Base-by-base conservation (phyloP, 164 flowering plant species). In the Macadamia tetraphylla region DNA sequence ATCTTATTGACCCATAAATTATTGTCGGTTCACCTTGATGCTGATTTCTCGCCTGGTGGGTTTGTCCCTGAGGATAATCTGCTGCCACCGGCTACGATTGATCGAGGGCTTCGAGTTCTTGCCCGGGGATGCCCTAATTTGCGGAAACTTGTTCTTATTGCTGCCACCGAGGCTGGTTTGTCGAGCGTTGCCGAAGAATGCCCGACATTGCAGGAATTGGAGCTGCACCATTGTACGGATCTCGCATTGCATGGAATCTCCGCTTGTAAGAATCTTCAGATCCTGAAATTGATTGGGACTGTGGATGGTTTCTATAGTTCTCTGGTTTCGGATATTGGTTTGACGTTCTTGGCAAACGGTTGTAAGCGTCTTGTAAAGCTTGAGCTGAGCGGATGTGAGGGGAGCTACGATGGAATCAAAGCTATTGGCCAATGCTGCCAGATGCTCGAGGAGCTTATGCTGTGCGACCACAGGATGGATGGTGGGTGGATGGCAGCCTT, bases 391-490 rank as follows among this genome's bases (percentile, higher is more conserved):
- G 94, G 98, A 23, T 95, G 98, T 70, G 92, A 88, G 73, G 99
- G 99, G 64, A 89, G 97, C 65, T 91, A 89, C 74, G 98, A 85
- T 53, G 99, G 99, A 79, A 86, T 92, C 53, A 87, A 83, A 65
- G 98, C 96, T 0, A 89, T 95, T 63, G 98, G 96, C 0, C 87
- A 88, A 70, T 88, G 98, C 62, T 95, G 99, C 70, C 84, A 78
- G 15, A 91, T 92, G 97, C 73, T 92, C 62, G 98, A 92, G 76
- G 98, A 95, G 72, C 73, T 92, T 72, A 87, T 88, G 9, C 52
- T 95, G 11, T 75, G 71, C 68, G 80, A 87, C 66, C 95, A 91
- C 42, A 80, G 83, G 72, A 87, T 92, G 96, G 99, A 92, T 43
- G 88, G 73, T 43, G 99, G 99, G 5, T 95, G 99, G 99, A 60